These are phyloP conservation scores for Phanerochaete carnosa DNA, from an alignment of 768 basidiomycete genomes.

Conservation along the genomic window DNA sequence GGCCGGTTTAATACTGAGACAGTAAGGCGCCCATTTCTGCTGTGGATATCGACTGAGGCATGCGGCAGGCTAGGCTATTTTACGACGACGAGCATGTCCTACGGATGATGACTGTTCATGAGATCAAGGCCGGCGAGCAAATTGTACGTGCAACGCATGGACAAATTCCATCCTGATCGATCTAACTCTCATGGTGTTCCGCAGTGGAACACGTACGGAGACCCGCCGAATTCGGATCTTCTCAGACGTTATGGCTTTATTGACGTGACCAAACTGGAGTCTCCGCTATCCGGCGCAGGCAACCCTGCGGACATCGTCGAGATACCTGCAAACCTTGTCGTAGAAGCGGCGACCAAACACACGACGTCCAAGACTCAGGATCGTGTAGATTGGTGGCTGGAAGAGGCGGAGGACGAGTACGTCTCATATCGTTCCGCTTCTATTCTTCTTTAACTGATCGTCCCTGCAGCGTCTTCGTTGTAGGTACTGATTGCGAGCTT, in stretches of 20 bases:
- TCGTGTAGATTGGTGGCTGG: conserved; percentile 92
- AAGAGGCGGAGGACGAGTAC: conserved; percentile 87
- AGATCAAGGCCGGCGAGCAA: conserved; percentile 76
- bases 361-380: conserved; percentile 36
- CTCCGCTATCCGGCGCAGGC: conserved; percentile 43
- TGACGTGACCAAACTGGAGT: conserved; percentile 58
- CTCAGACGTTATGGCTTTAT: conserved; percentile 94
- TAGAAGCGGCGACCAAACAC: conserved; percentile 31
- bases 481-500: conserved; percentile 49
- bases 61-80: conserved; percentile 74
- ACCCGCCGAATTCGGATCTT: conserved; percentile 89
- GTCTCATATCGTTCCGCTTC: conserved; percentile 21
- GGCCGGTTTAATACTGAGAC: conserved; percentile 84
- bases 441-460: conserved; percentile 6
- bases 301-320: conserved; percentile 84
- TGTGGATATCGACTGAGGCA: neutral
- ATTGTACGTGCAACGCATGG: conserved; percentile 54
- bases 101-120: conserved; percentile 77
- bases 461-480: conserved; percentile 46
- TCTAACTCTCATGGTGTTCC: neutral
- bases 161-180: neutral
- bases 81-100: conserved; percentile 73
- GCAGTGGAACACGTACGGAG: conserved; percentile 95
- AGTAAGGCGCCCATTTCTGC: conserved; percentile 39
- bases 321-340: conserved; percentile 66